Evolutionary conservation across 169 alveolate species (phyloP).

Genomic region (Plasmodium gallinaceum): DNA sequence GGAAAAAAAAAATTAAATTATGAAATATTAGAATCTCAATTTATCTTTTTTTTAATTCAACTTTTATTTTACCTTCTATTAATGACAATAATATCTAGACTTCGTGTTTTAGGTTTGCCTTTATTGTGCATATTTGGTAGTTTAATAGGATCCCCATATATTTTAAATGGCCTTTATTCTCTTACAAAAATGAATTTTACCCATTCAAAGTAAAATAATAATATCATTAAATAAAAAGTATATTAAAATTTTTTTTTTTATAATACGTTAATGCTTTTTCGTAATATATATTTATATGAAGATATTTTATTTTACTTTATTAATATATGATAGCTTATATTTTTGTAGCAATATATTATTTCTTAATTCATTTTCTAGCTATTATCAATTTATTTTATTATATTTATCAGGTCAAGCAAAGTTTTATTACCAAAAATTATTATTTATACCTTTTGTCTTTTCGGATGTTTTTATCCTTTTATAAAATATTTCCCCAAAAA

Average conservation of each 20-base stretch:
- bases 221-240: not conserved
- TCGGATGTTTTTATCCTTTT: slow-evolving; percentile 30
- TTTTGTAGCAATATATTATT: not conserved
- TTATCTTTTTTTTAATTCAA: slow-evolving; percentile 33
- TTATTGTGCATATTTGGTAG: slow-evolving; percentile 41
- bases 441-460: slow-evolving; percentile 22
- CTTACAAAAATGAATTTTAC: not conserved
- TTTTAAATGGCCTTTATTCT: slow-evolving; percentile 5
- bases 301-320: not conserved
- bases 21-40: slow-evolving; percentile 16
- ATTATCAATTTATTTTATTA: not conserved
- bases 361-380: not conserved
- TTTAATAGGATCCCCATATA: slow-evolving; percentile 38
- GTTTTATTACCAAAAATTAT: not conserved
- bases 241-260: not conserved
- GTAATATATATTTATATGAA: not conserved
- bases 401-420: slow-evolving; percentile 10
- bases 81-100: slow-evolving; percentile 42
- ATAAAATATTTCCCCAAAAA: slow-evolving; percentile 55
- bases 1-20: not conserved
- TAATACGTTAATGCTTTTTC: not conserved
- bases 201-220: slow-evolving; percentile 10
- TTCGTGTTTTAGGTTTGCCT: slow-evolving; percentile 66
- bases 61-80: slow-evolving; percentile 13
- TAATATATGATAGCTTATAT: not conserved